Evolutionary conservation across 345 rosid species (phyloP), one percentile per base, ranked within the genome.

Genomic region (Acer saccharum): DNA sequence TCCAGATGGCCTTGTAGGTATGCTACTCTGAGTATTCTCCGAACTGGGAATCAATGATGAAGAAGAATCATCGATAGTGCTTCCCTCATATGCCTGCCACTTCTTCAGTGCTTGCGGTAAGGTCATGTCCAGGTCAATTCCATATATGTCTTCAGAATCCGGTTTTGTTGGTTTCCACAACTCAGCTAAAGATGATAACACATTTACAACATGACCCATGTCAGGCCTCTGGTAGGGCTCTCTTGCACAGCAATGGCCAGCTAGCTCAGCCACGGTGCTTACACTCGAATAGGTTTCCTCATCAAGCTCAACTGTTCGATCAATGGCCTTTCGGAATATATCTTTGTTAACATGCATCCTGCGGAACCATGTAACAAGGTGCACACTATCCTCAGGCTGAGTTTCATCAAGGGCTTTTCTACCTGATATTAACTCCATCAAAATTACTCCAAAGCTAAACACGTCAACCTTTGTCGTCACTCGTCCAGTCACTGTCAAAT

Each of bases 161-260:
- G 62, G 83, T 72, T 79, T 85, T 23, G 81, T 52, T 1, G 88
- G 86, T 76, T 80, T 82, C 88, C 86, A 82, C 21, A 80, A 17
- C 74, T 82, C 85, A 0, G 78, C 84, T 3, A 85, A 72, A 62
- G 84, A 82, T 65, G 86, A 82, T 7, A 85, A 79, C 55, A 78
- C 84, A 57, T 80, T 83, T n/a, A 85, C 88, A 0, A 82, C 85
- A 35, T 82, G 88, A 64, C 88, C 81, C 88, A 85, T 85, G 35
- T 82, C 88, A 7, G 88, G 88, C 77, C 88, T 78, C 77, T 82
- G 85, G 74, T 80, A 69, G 9, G 88, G 79, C 39, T 75, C 72
- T 54, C 78, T 75, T 66, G 78, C 65, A 1, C 72, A 65, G 23
- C 78, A 75, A 63, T 85, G 84, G 48, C 86, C 84, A 6, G 88